Conservation (phyloP, 768 basidiomycete species). For the Sutorius australiensis region DNA sequence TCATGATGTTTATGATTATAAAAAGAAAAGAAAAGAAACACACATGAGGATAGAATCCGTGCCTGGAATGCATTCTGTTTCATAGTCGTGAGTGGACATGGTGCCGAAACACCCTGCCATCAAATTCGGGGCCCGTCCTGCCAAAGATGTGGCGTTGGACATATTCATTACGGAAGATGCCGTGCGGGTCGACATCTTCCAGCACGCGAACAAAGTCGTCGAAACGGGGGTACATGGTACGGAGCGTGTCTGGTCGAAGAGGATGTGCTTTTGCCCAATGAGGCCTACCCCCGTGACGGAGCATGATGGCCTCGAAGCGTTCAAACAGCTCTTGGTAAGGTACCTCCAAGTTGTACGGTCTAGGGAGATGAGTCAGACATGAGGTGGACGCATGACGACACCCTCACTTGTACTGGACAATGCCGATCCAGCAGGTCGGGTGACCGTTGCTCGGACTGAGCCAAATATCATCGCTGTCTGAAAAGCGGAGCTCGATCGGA, state of each 20-base stretch:
- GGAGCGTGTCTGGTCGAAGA: slow-evolving; percentile 60
- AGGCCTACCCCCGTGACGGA: slow-evolving; percentile 71
- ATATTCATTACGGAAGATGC: slow-evolving; percentile 85
- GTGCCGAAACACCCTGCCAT: slow-evolving; percentile 46
- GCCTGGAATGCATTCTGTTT: not conserved
- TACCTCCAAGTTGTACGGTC: slow-evolving; percentile 81
- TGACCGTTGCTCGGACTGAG: slow-evolving; percentile 82
- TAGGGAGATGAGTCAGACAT: slow-evolving; percentile 28
- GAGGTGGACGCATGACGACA: not conserved
- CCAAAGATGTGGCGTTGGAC: slow-evolving; percentile 85
- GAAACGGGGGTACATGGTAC: slow-evolving; percentile 74
- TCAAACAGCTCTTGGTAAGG: slow-evolving; percentile 78
- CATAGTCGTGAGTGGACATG: slow-evolving; percentile 7
- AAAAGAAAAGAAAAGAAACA: not conserved
- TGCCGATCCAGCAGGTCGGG: slow-evolving; percentile 90
- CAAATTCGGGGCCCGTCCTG: slow-evolving; percentile 37
- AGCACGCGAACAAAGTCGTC: slow-evolving; percentile 70
- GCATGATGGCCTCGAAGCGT: slow-evolving; percentile 69
- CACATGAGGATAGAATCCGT: not conserved
- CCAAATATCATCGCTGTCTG: slow-evolving; percentile 89
- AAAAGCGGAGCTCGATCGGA: slow-evolving; percentile 89
- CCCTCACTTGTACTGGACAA: slow-evolving; percentile 92
- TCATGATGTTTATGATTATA: not conserved
- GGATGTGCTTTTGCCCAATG: slow-evolving; percentile 96
- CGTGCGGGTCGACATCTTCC: slow-evolving; percentile 64